Base-by-base conservation (phyloP, 176 grass and related monocot genomes). In the Eragrostis nindensis region DNA sequence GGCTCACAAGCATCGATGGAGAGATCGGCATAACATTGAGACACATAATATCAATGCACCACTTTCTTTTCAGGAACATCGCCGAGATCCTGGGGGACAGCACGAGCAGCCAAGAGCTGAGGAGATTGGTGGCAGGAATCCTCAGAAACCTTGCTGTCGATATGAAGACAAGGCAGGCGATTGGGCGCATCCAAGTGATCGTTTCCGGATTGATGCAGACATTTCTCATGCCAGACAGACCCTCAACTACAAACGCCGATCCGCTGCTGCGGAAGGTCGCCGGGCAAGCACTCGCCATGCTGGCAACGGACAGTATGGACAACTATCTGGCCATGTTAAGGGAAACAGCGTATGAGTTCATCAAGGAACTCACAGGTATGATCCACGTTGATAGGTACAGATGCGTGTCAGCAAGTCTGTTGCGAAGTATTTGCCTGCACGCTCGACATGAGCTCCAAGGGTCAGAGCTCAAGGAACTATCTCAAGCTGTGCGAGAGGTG, bases 261-360 rank as follows among this genome's bases (percentile, higher is more conserved):
- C 22, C 3, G 2, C 16, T 5, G 1, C 49, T 80, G 47, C 42
- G 21, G 19, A 48, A 73, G 41, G 41, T 21, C 0, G 15, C 71
- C 0, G 77, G 84, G 12, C 70, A 86, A 75, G 77, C 77, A 30
- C 18, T 86, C 0, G 50, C 77, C 19, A 11, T 87, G 39, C 15
- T 82, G 25, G 46, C 73, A 71, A 82, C 56, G 10, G 66, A 76
- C 1, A 87, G 21, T 68, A 26, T 2, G 9, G 14, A 71, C 1
- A 87, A 87, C 24, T 77, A 79, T 7, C 5, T 21, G 2, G 3
- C 19, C 22, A 87, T 87, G 65, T 38, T 87, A 52, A 62, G 27
- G 26, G 79, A 71, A 77, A 22, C 45, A 82, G 17, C 8, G 1
- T 21, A 48, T 27, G 27, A 0, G 47, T 65, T 82, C 24, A 5